Conservation (phyloP, 2,329 filamentous ascomycete species). For the Dothistroma pini region DNA sequence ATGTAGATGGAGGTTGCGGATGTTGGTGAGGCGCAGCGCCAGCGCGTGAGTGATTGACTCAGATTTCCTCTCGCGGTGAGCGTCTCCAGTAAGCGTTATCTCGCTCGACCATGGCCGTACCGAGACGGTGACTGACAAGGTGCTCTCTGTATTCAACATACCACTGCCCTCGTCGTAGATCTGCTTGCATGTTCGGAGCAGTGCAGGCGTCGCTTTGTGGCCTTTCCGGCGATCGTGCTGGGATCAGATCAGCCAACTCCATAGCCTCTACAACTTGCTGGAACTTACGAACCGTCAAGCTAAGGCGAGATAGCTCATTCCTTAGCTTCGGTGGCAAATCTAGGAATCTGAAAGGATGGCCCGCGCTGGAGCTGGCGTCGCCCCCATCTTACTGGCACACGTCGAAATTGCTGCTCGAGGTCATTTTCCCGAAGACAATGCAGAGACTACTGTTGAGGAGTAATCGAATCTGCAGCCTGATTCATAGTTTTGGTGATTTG, state of each 20-base stretch:
- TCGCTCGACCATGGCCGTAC: background rate
- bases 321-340: background rate
- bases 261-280: background rate
- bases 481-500: no score
- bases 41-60: background rate
- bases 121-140: background rate
- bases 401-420: no score
- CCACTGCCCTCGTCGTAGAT: background rate
- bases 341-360: background rate
- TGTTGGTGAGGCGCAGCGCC: no score
- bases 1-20: no score
- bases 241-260: background rate
- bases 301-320: background rate
- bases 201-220: background rate
- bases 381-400: no score
- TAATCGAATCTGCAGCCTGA: no score
- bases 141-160: background rate
- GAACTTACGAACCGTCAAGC: background rate
- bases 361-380: no score
- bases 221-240: background rate
- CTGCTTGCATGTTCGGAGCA: background rate
- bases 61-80: background rate
- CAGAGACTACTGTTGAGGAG: no score
- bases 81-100: background rate
- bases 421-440: no score